phyloP scores from a whole-genome alignment of 441 rosid genomes.

The Syzygium syzygioides region DNA sequence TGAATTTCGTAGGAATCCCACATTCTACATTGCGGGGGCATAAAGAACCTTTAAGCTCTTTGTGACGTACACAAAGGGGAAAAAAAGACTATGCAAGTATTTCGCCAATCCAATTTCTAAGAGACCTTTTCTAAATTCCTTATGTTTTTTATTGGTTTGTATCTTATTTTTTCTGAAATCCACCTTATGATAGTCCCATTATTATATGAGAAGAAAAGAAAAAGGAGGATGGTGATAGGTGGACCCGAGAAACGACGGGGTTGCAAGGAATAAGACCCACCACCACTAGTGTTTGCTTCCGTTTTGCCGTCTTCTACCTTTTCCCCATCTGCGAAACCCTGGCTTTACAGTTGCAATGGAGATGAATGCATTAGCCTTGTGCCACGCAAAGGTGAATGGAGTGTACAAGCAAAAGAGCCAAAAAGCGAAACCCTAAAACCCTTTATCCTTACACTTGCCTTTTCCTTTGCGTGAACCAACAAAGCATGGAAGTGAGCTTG shows the following conservation, averaged over 20 bases:
- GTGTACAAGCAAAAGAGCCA: not conserved
- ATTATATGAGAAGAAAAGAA: not conserved
- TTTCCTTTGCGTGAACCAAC: not conserved
- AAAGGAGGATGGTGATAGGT: not conserved
- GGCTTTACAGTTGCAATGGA: not conserved
- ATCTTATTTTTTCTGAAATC: not conserved
- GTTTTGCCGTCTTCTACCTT: not conserved
- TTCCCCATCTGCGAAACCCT: not conserved
- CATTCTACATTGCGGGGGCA: not conserved
- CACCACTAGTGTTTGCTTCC: not conserved
- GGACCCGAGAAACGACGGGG: not conserved
- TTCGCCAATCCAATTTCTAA: not conserved
- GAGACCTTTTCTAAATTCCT: not conserved
- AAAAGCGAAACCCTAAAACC: not conserved
- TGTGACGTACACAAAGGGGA: not conserved
- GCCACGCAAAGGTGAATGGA: not conserved
- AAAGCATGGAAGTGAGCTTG: not conserved
- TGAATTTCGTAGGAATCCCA: not conserved
- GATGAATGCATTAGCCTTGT: not conserved
- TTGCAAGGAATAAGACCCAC: not conserved
- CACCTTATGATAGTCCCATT: not conserved
- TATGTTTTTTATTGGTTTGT: not conserved
- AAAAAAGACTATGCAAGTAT: not conserved
- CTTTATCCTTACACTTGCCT: not conserved
- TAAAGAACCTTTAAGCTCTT: not conserved